phyloP scores from a whole-genome alignment of 1,284 basidiomycete genomes.

The Microbotryum lychnidis-dioicae region DNA sequence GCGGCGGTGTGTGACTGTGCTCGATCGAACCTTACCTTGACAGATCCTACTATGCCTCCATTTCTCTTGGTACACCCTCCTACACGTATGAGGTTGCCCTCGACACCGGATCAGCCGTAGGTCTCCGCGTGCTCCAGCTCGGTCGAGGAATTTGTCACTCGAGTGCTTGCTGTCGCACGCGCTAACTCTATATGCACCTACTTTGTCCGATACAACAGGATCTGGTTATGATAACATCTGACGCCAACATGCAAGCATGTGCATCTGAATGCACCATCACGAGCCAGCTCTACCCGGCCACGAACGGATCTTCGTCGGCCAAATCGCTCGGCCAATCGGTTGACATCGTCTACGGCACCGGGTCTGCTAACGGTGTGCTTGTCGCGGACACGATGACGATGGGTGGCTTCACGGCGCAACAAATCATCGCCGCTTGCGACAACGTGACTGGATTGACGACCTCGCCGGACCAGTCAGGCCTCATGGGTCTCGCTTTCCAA shows the following conservation, averaged over 20 bases:
- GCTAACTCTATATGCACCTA: neutral
- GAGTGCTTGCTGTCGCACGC: neutral
- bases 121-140: neutral
- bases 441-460: neutral
- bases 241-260: neutral
- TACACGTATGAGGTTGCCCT: neutral
- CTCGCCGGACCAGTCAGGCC: neutral
- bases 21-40: no score
- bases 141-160: neutral
- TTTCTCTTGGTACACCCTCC: neutral
- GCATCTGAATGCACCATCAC: neutral
- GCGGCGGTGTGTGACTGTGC: no score
- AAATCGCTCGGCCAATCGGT: neutral
- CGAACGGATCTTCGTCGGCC: neutral
- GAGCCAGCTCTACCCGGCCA: neutral
- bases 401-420: slow-evolving; percentile 58
- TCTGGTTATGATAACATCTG: no score
- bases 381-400: slow-evolving; percentile 64
- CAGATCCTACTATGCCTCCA: no score
- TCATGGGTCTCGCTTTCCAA: slow-evolving; percentile 38
- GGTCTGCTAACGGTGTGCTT: slow-evolving; percentile 57
- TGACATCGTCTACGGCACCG: slow-evolving; percentile 54
- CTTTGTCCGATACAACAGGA: no score
- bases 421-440: slow-evolving; percentile 40
- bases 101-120: neutral